A percentile compares a stretch with the other conserved stretches of the same genome.
These are phyloP conservation scores for Triangularia setosa DNA, from an alignment of 2,329 filamentous ascomycete species.

Conservation along the genomic window DNA sequence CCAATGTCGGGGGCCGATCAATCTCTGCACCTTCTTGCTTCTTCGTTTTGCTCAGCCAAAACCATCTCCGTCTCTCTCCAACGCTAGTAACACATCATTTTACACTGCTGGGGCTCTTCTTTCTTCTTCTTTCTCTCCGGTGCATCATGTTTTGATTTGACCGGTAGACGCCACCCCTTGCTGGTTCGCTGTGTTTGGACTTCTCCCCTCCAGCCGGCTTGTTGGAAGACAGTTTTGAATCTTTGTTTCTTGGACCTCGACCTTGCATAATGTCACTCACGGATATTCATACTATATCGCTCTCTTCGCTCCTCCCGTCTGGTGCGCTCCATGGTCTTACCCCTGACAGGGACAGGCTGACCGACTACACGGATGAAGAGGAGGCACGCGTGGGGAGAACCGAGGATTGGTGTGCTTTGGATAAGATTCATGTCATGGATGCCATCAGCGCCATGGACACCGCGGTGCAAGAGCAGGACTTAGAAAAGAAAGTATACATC, in stretches of 20 bases:
- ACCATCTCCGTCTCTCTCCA: neutral
- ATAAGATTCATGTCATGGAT: conserved; percentile 6
- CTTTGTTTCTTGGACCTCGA: conserved; percentile 20
- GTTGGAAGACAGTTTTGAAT: conserved; percentile 16
- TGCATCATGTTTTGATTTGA: conserved; percentile 26
- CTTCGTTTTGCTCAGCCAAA: neutral
- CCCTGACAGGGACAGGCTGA: neutral
- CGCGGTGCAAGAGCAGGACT: conserved; percentile 14
- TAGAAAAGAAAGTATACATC: conserved; percentile 17
- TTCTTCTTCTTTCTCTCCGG: conserved; percentile 9
- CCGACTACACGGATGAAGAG: neutral
- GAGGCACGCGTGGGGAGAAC: neutral
- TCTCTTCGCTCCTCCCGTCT: conserved; percentile 2
- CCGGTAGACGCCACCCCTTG: conserved; percentile 8
- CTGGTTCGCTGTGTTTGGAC: conserved; percentile 15
- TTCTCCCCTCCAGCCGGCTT: conserved; percentile 2
- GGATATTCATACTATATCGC: conserved; percentile 15
- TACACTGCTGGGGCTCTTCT: neutral
- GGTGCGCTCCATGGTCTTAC: neutral
- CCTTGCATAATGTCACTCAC: conserved; percentile 22
- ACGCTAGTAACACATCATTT: neutral
- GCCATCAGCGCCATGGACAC: conserved; percentile 6
- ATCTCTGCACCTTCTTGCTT: conserved; percentile 7
- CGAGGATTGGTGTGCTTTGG: conserved; percentile 14
- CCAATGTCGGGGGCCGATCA: conserved; percentile 1